Base-by-base conservation (phyloP, 2,329 filamentous ascomycete genomes). In the Pseudocercospora eumusae region DNA sequence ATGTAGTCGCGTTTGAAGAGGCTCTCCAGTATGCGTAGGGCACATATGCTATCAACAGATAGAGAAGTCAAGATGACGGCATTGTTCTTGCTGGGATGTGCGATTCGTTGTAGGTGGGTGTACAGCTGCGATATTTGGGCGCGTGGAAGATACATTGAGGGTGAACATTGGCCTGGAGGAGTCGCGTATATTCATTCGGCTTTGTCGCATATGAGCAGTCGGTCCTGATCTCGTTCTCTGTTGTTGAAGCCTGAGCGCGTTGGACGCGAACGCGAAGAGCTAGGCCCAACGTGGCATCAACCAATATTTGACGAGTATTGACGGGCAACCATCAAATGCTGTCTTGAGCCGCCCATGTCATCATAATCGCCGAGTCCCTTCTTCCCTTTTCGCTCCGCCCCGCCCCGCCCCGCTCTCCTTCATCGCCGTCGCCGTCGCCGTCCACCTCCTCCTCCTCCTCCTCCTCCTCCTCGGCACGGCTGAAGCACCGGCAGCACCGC, bases 1-100 rank as follows among this genome's bases (percentile, higher is more conserved):
- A 99, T 96, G 75, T 96, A 98, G 81, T 99, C 95, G 82, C 93
- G 90, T 79, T 96, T 97, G 64, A 99, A 83, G n/a, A 99, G 84
- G 56, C 89, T 85, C 2, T 93, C 96, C 53, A 99, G 86, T 64
- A 99, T 97, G 64, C 93, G 92, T 75, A 92, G 96, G 65, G 93
- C 95, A 78, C 93, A 98, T 65, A 99, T 86, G 66, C 95, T 91
- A 79, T 99, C 95, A 59, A 95, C 92, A 74, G 97, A 93, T 74
- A 98, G 90, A 36, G 93, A 91, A 67, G 93, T 93, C 60, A 99
- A 89, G 66, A 99, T 86, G 25, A 98, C 84, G 58, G 98, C 92
- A 0, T 93, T 93, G 42, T 93, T 90, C 18, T 92, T 95, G 56
- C 93, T 86, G n/a, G 93, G 89, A 74, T 97, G 91, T 68, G 93